A percentile compares a stretch with the other conserved stretches of the same genome.
These are phyloP conservation scores for Aspergillus awamori DNA, from an alignment of 2,329 filamentous ascomycete genomes.

Conservation along the genomic window DNA sequence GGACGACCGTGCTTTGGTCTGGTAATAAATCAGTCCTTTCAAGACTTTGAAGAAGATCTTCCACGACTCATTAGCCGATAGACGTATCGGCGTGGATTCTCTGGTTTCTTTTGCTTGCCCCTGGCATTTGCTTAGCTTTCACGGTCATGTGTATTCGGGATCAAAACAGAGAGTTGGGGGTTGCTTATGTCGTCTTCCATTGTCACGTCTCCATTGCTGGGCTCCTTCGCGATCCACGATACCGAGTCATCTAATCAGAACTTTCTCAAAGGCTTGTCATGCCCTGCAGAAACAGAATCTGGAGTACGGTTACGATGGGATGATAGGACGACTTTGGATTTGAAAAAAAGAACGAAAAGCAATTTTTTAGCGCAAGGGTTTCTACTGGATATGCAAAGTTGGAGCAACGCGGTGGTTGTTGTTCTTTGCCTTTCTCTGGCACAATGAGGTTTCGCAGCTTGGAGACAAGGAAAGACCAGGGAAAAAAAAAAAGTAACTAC, in stretches of 20 bases:
- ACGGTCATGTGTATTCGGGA: constrained; percentile 1
- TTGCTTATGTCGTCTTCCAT: constrained; percentile 13
- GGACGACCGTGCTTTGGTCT: constrained; percentile 18
- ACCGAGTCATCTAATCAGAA: background rate
- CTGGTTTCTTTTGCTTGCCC: constrained; percentile 17
- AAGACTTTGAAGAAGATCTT: constrained; percentile 22
- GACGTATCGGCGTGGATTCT: constrained; percentile 12
- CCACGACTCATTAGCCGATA: constrained; percentile 3
- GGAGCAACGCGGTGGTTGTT: background rate
- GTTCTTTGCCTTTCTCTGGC: constrained; percentile 1
- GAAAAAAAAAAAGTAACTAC: constrained; percentile 5
- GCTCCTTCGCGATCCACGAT: background rate
- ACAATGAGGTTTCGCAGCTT: background rate
- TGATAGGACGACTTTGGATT: background rate
- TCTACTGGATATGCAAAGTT: background rate
- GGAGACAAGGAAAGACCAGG: background rate
- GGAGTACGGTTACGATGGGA: background rate
- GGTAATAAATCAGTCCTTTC: constrained; percentile 25
- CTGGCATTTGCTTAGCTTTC: background rate
- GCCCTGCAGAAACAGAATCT: no score
- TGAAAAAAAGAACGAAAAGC: background rate
- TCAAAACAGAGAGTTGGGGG: constrained; percentile 20
- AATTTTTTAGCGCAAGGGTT: background rate
- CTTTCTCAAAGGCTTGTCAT: no score
- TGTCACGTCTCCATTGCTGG: background rate